These are phyloP conservation scores for Globisporangium echinulatum DNA, from an alignment of 352 stramenopile genomes.

Conservation along the genomic window DNA sequence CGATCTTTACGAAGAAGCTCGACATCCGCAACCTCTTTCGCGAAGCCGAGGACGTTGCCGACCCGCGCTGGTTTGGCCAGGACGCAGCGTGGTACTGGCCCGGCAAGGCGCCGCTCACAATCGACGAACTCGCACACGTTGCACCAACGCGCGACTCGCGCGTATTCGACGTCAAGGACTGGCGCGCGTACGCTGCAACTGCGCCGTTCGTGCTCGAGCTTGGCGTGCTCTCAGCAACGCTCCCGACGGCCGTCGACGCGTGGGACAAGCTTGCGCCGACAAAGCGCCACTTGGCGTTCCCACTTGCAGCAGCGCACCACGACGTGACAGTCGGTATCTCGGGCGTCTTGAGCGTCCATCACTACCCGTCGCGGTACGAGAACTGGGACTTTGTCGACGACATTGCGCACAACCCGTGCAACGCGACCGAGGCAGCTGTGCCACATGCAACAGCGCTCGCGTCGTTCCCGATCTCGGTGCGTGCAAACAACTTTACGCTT, in stretches of 20 bases:
- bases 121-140: constrained; percentile 26
- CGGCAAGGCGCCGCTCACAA: constrained; percentile 31
- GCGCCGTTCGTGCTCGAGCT: constrained; percentile 67
- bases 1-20: constrained; percentile 75
- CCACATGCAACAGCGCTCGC: constrained; percentile 36
- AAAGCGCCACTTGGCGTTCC: constrained; percentile 60
- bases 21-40: constrained; percentile 66
- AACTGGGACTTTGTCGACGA: constrained; percentile 87
- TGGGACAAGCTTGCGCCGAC: constrained; percentile 43
- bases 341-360: constrained; percentile 63
- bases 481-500: constrained; percentile 65
- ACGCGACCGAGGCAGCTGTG: constrained; percentile 19
- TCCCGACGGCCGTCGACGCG: constrained; percentile 40
- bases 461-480: constrained; percentile 73
- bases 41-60: constrained; percentile 52
- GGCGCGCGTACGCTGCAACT: constrained; percentile 66
- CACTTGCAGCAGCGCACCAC: constrained; percentile 61
- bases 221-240: constrained; percentile 32
- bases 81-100: constrained; percentile 80
- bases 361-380: constrained; percentile 78
- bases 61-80: constrained; percentile 54
- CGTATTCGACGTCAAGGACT: constrained; percentile 42
- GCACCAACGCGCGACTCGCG: constrained; percentile 32
- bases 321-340: constrained; percentile 50
- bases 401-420: constrained; percentile 69